These are phyloP conservation scores for Boletales sp. DNA, from an alignment of 768 basidiomycete genomes.

Conservation along the genomic window DNA sequence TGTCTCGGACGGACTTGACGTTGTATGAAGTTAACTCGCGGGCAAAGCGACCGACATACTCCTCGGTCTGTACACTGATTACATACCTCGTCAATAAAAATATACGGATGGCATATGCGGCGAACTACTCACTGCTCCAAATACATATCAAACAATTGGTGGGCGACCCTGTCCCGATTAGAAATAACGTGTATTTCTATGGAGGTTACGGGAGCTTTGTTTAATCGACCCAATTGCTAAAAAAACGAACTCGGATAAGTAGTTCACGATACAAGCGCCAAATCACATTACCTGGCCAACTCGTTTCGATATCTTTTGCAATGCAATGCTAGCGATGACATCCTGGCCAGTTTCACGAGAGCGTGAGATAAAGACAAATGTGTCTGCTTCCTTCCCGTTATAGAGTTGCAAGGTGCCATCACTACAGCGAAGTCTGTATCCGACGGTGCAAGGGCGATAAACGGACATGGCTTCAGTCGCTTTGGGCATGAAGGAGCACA, in stretches of 20 bases:
- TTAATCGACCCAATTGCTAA: constrained; percentile 61
- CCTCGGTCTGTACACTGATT: constrained; percentile 45
- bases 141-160: constrained; percentile 65
- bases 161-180: constrained; percentile 61
- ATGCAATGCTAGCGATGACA: constrained; percentile 55
- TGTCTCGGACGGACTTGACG: constrained; percentile 37
- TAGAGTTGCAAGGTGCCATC: constrained; percentile 59
- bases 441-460: constrained; percentile 47
- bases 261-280: background rate
- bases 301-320: constrained; percentile 54
- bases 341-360: constrained; percentile 44
- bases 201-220: constrained; percentile 45
- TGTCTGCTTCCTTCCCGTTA: constrained; percentile 47
- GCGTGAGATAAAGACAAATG: constrained; percentile 56
- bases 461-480: constrained; percentile 46
- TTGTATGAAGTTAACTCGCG: constrained; percentile 40
- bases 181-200: constrained; percentile 70
- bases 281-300: constrained; percentile 45
- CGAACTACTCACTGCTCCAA: constrained; percentile 65
- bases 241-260: background rate
- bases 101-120: background rate
- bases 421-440: constrained; percentile 54
- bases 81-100: background rate
- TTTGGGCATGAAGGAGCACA: constrained; percentile 58
- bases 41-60: constrained; percentile 45